Evolutionary conservation across 345 rosid species (phyloP).

Genomic region (Melastoma malabathricum): DNA sequence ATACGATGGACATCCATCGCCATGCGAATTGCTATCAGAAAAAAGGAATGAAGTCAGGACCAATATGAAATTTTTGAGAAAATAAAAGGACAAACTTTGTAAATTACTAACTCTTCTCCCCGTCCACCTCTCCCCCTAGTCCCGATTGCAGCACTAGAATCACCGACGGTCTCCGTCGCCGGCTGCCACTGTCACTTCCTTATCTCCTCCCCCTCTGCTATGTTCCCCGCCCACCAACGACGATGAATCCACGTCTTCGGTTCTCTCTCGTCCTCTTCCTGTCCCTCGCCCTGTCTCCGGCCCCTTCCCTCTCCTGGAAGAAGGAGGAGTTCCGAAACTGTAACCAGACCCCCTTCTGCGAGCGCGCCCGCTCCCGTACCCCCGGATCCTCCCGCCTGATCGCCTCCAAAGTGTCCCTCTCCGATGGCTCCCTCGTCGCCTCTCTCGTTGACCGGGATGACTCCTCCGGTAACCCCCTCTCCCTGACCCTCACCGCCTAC

Average conservation of each 20-base stretch:
- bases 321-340: slow-evolving; percentile 91
- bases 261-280: slow-evolving; percentile 21
- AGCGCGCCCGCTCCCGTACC: slow-evolving; percentile 66
- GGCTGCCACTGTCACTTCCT: too few species aligned
- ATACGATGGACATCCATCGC: too few species aligned
- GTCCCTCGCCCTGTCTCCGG: slow-evolving; percentile 25
- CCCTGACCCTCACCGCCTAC: slow-evolving; percentile 59
- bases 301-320: slow-evolving; percentile 56
- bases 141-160: too few species aligned
- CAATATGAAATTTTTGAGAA: too few species aligned
- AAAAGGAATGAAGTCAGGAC: too few species aligned
- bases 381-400: slow-evolving; percentile 47
- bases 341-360: slow-evolving; percentile 92
- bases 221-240: neutral
- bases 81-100: too few species aligned
- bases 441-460: slow-evolving; percentile 21
- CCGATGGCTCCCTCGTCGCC: slow-evolving; percentile 75
- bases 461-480: slow-evolving; percentile 37
- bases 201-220: too few species aligned
- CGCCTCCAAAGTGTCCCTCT: slow-evolving; percentile 41
- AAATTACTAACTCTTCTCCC: too few species aligned
- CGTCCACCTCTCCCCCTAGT: too few species aligned
- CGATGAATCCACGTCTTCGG: slow-evolving; percentile 13
- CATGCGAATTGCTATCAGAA: too few species aligned
- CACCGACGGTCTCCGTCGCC: too few species aligned